Percentiles rank a stretch among this genome's conserved stretches.
Evolutionary conservation across 192 early-diverging fungal genomes (phyloP).

Genomic region (Coemansia asiatica): DNA sequence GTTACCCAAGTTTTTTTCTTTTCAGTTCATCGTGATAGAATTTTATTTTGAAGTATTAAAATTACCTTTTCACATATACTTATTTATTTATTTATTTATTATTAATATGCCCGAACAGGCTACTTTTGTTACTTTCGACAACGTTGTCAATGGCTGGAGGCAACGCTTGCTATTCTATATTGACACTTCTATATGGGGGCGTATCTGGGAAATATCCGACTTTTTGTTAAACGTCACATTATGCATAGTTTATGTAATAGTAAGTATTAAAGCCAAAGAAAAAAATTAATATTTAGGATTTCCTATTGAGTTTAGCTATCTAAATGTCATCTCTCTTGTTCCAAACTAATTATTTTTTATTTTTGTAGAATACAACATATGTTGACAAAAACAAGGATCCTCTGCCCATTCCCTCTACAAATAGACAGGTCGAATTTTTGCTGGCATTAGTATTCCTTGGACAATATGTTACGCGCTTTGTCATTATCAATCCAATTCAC

Average conservation of each 20-base stretch:
- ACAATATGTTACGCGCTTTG: slow-evolving; percentile 41
- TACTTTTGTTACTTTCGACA: slow-evolving; percentile 49
- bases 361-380: slow-evolving; percentile 45
- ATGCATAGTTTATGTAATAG: slow-evolving; percentile 44
- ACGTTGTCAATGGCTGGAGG: slow-evolving; percentile 50
- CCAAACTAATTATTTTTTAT: neutral
- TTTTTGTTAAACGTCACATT: slow-evolving; percentile 32
- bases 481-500: slow-evolving; percentile 46
- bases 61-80: neutral
- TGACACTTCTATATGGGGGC: slow-evolving; percentile 47
- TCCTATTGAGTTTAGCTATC: neutral
- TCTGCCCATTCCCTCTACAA: slow-evolving; percentile 16
- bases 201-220: slow-evolving; percentile 49
- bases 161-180: slow-evolving; percentile 44
- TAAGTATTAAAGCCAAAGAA: slow-evolving; percentile 29
- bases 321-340: neutral
- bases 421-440: slow-evolving; percentile 33
- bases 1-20: neutral
- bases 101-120: slow-evolving; percentile 40
- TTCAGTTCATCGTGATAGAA: neutral
- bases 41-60: slow-evolving; percentile 1
- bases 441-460: slow-evolving; percentile 32
- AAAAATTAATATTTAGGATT: neutral
- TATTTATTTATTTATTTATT: neutral
- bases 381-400: slow-evolving; percentile 31